Evolutionary conservation across 2,329 filamentous ascomycete genomes (phyloP), one percentile per base, ranked within the genome.

Genomic region (Cadophora luteo-olivacea): DNA sequence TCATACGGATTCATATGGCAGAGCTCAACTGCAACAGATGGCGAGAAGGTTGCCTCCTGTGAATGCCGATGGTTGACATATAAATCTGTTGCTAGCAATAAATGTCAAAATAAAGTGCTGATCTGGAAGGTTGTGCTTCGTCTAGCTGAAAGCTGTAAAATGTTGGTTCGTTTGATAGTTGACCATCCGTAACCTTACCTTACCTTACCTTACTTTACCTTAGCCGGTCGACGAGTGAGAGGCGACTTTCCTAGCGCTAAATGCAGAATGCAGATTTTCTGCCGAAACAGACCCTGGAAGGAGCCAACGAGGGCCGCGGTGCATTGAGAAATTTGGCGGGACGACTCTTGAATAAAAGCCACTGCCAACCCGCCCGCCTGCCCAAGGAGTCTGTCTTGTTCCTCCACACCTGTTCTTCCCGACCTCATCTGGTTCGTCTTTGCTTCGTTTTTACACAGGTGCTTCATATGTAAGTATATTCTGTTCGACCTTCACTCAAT

Each of bases 271-370:
- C n/a, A 51, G 64, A 38, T 61, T 45, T 66, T 51, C 55, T 61
- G 45, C 55, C 64, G 64, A 58, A 51, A 66, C 64, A 25, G 51
- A 64, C 55, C 36, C 32, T 49, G 36, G 58, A 52, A 32, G 54
- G 32, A 60, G 41, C 52, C 22, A 51, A 61, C 51, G 51, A 41
- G n/a, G 38, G 25, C 38, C 41, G 64, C 33, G 45, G 61, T 51
- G 24, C 48, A 51, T 45, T 19, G 38, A 57, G 55, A 69, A 64
- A 61, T 66, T 66, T 65, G 68, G 65, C 61, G 68, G 65, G 61
- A 57, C 62, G 54, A 12, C 41, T 25, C 41, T 33, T n/a, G 29
- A 68, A 66, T 64, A 67, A 67, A 69, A 58, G 19, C 57, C 55
- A 55, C 55, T n/a, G 22, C 25, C 32, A n/a, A 14, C 24, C 48